phyloP scores from a whole-genome alignment of 2,329 filamentous ascomycete species.

The Diaporthe velutina region DNA sequence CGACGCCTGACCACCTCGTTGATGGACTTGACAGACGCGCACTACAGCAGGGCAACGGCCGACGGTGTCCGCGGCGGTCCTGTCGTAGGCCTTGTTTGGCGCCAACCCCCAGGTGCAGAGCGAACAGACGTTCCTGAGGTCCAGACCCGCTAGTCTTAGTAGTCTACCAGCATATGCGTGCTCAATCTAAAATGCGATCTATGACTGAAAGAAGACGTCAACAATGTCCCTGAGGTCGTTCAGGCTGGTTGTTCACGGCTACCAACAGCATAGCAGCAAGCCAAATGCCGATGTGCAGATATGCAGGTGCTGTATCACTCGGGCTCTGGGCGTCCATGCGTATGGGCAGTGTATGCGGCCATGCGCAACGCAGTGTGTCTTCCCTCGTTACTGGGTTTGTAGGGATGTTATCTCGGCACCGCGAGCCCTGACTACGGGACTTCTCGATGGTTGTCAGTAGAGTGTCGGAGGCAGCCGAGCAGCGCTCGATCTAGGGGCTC shows the following conservation, averaged over 20 bases:
- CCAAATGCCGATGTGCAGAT: background rate
- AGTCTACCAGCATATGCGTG: background rate
- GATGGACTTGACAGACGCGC: background rate
- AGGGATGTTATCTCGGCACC: background rate
- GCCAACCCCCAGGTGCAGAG: background rate
- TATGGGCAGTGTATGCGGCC: background rate
- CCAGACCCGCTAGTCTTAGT: background rate
- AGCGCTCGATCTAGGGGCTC: background rate
- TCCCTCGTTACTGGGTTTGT: background rate
- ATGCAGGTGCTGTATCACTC: conserved; percentile 1
- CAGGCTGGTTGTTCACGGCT: background rate
- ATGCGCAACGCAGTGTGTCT: background rate
- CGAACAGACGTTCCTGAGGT: background rate
- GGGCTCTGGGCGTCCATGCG: background rate
- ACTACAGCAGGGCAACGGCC: conserved; percentile 19
- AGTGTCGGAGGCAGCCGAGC: conserved; percentile 24
- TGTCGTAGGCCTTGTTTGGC: background rate
- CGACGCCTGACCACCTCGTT: background rate
- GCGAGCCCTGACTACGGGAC: background rate
- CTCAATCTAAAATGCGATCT: background rate
- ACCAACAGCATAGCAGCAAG: background rate
- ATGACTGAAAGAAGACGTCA: background rate
- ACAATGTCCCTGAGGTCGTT: background rate
- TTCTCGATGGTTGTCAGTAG: background rate
- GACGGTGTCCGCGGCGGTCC: background rate